phyloP scores from a whole-genome alignment of 345 rosid species.

The Pugionium dolabratum region DNA sequence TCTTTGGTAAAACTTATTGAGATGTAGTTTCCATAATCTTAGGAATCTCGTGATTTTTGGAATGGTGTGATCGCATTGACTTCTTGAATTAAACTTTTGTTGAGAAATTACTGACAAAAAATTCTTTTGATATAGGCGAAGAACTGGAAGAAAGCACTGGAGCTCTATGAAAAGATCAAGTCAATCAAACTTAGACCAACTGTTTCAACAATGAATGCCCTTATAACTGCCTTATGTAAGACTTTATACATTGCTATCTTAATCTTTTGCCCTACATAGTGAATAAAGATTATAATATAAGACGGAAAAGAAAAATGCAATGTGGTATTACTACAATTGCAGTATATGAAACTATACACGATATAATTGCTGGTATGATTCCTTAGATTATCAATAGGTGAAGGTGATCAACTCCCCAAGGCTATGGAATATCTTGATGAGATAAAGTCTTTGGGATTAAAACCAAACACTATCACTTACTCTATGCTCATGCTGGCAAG shows the following conservation, averaged over 20 bases:
- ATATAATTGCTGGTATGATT: slow-evolving; percentile 26
- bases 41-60: slow-evolving; percentile 6
- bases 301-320: slow-evolving; percentile 7
- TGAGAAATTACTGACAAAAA: slow-evolving; percentile 23
- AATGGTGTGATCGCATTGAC: slow-evolving; percentile 3
- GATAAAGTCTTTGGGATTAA: slow-evolving; percentile 60
- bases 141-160: slow-evolving; percentile 86
- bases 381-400: slow-evolving; percentile 55
- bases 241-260: slow-evolving; percentile 17
- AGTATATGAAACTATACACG: slow-evolving; percentile 8
- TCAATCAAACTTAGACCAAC: slow-evolving; percentile 64
- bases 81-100: neutral
- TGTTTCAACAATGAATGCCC: slow-evolving; percentile 81
- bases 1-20: slow-evolving; percentile 3
- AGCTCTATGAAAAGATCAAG: slow-evolving; percentile 73
- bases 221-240: slow-evolving; percentile 91
- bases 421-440: slow-evolving; percentile 79
- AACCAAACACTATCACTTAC: slow-evolving; percentile 77
- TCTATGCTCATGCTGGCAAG: slow-evolving; percentile 80
- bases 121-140: slow-evolving; percentile 55
- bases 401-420: slow-evolving; percentile 76
- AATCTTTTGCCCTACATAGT: neutral
- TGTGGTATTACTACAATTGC: slow-evolving; percentile 21
- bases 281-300: neutral
- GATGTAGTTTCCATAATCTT: neutral